phyloP scores from a whole-genome alignment of 495 filamentous ascomycete genomes.

The Aspergillus leporis region DNA sequence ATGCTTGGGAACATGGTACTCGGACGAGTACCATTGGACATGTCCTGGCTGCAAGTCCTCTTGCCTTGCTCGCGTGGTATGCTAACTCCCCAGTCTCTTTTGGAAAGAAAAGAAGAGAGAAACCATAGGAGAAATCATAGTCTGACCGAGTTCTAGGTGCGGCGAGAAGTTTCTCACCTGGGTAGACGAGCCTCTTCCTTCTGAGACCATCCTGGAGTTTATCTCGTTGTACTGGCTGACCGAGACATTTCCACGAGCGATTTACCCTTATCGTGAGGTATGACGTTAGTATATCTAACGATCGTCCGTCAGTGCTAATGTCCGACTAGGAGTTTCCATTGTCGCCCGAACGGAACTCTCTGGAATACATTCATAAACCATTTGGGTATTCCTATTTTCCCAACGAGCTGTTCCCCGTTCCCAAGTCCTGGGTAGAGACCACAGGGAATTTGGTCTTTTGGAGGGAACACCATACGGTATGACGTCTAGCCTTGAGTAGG shows the following conservation, averaged over 20 bases:
- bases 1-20: slow-evolving; percentile 59
- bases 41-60: slow-evolving; percentile 55
- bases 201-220: slow-evolving; percentile 56
- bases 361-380: slow-evolving; percentile 51
- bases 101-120: no score
- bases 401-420: slow-evolving; percentile 50
- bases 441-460: slow-evolving; percentile 51
- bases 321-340: slow-evolving; percentile 19
- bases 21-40: slow-evolving; percentile 62
- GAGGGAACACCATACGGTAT: slow-evolving; percentile 18
- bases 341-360: slow-evolving; percentile 5
- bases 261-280: slow-evolving; percentile 58
- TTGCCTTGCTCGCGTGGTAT: slow-evolving; percentile 67
- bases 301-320: slow-evolving; percentile 10
- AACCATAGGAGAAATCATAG: neutral
- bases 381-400: slow-evolving; percentile 61
- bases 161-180: slow-evolving; percentile 70
- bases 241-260: slow-evolving; percentile 52
- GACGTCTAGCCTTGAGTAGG: slow-evolving; percentile 13
- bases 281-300: no score
- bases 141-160: slow-evolving; percentile 41
- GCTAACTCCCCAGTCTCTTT: no score
- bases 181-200: slow-evolving; percentile 53
- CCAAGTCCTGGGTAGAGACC: slow-evolving; percentile 51
- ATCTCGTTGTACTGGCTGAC: slow-evolving; percentile 69